phyloP scores from a whole-genome alignment of 192 early-diverging fungal species.

The Pilaira anomala region DNA sequence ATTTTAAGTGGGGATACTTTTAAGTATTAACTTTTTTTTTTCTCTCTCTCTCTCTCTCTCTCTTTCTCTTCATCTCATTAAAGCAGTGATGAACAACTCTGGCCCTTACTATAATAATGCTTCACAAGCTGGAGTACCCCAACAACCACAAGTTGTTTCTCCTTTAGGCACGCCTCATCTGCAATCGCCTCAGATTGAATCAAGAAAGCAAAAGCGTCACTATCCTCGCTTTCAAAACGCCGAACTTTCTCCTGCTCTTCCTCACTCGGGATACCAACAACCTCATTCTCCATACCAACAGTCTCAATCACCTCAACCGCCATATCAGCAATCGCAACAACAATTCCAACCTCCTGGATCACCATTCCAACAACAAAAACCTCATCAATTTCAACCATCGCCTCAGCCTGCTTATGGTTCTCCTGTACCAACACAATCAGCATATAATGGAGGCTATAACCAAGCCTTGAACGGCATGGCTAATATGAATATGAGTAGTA shows the following conservation, averaged over 20 bases:
- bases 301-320: constrained; percentile 11
- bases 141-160: background rate
- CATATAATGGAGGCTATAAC: constrained; percentile 79
- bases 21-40: too few species aligned
- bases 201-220: constrained; percentile 10
- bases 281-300: constrained; percentile 15
- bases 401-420: background rate
- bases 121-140: background rate
- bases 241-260: constrained; percentile 4
- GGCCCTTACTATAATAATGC: constrained; percentile 5
- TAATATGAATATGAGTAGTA: constrained; percentile 42
- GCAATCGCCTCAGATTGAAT: constrained; percentile 10
- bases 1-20: too few species aligned
- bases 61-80: background rate
- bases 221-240: constrained; percentile 8
- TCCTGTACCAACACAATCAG: constrained; percentile 48
- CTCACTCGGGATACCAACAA: background rate
- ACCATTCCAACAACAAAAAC: constrained; percentile 69
- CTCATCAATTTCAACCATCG: background rate
- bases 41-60: background rate
- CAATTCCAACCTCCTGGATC: background rate
- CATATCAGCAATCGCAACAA: constrained; percentile 19
- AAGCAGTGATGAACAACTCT: background rate
- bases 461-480: constrained; percentile 16
- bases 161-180: background rate